phyloP scores from a whole-genome alignment of 371 early-diverging fungal species.

The Coemansia sp. region DNA sequence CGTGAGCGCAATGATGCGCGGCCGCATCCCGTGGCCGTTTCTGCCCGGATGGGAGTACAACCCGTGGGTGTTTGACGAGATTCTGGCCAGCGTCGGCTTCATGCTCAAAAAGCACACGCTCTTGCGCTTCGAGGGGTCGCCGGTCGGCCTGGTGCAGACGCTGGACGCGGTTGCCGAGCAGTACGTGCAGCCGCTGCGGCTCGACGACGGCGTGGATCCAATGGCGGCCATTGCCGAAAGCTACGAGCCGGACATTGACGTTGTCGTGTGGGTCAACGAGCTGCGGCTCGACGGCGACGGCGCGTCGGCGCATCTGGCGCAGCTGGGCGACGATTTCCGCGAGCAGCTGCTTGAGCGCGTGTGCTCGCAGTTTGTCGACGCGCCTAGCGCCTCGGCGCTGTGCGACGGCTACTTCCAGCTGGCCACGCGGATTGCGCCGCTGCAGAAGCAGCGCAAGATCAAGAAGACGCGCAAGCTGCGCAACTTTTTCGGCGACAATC shows the following conservation, averaged over 20 bases:
- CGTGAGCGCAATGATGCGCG: slow-evolving; percentile 39
- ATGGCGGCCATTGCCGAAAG: slow-evolving; percentile 40
- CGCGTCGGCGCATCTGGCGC: slow-evolving; percentile 22
- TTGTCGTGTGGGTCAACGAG: slow-evolving; percentile 51
- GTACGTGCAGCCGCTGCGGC: slow-evolving; percentile 29
- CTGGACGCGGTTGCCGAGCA: slow-evolving; percentile 14
- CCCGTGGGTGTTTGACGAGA: slow-evolving; percentile 50
- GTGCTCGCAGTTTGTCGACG: slow-evolving; percentile 42
- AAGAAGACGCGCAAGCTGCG: slow-evolving; percentile 47
- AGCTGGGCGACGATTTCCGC: slow-evolving; percentile 33
- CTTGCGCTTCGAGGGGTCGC: slow-evolving; percentile 46
- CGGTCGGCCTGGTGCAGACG: slow-evolving; percentile 37
- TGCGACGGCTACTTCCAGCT: slow-evolving; percentile 42
- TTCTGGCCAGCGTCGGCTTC: slow-evolving; percentile 45
- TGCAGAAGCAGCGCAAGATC: slow-evolving; percentile 48
- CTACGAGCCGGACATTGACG: slow-evolving; percentile 48
- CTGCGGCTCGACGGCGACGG: slow-evolving; percentile 23
- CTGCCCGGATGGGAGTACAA: slow-evolving; percentile 50
- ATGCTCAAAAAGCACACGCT: slow-evolving; percentile 48
- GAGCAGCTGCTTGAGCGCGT: slow-evolving; percentile 45
- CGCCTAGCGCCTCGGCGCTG: slow-evolving; percentile 13
- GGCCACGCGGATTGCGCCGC: slow-evolving; percentile 27
- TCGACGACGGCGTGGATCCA: slow-evolving; percentile 34
- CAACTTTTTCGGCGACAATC: slow-evolving; percentile 50
- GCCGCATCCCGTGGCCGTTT: slow-evolving; percentile 49